Evolutionary conservation across 768 basidiomycete genomes (phyloP).

Genomic region (Trametes villosa): DNA sequence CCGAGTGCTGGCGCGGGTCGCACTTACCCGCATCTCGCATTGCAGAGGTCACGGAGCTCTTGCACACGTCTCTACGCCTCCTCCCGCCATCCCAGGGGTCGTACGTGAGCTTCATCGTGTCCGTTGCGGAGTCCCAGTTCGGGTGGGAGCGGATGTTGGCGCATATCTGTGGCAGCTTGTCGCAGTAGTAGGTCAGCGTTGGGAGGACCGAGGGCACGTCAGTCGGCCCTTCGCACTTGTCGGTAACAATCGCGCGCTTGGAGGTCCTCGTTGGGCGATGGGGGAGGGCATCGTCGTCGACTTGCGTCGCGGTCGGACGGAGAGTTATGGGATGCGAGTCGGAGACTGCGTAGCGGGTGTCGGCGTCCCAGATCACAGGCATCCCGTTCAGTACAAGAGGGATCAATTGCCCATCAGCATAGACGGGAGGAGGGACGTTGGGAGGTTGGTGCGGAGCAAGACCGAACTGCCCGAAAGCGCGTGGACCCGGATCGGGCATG

Average conservation of each 20-base stretch:
- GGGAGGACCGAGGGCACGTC: background rate
- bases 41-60: background rate
- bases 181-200: constrained; percentile 13
- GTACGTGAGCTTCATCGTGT: constrained; percentile 8
- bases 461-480: background rate
- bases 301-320: too few relatives aligned
- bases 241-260: constrained; percentile 3
- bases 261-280: background rate
- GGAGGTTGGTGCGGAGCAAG: background rate
- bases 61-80: background rate
- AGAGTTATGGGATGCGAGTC: background rate
- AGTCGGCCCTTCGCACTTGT: background rate
- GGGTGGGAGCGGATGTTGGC: constrained; percentile 4
- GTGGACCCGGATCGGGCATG: background rate
- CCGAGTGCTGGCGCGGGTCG: constrained; percentile 5
- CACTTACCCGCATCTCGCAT: background rate
- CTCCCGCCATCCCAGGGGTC: constrained; percentile 1
- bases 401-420: constrained; percentile 2
- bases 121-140: background rate
- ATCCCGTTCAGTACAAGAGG: background rate
- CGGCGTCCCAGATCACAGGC: background rate
- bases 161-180: constrained; percentile 7
- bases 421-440: constrained; percentile 9
- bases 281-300: background rate
- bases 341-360: background rate